Conservation (phyloP, 805 yeast species). For the Lipomyces mesembrius region DNA sequence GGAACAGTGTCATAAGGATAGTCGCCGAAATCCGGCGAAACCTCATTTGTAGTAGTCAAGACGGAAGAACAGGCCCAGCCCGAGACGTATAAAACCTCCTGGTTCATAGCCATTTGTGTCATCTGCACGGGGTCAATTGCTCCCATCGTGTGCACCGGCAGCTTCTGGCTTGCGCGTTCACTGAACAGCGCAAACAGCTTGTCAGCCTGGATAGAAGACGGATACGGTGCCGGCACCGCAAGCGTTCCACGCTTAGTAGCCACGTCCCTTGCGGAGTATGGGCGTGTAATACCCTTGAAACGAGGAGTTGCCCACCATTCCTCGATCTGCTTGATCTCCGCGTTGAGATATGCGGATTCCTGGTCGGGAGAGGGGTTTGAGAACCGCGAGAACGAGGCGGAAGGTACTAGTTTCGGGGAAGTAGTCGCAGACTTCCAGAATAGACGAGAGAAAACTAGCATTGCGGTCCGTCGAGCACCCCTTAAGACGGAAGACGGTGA, state of each 20-base stretch:
- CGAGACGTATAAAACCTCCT: conserved; percentile 59
- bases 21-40: conserved; percentile 69
- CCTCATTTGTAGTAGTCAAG: conserved; percentile 64
- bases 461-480: not conserved
- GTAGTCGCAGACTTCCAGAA: not conserved
- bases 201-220: conserved; percentile 60
- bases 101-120: conserved; percentile 59
- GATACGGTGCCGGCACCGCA: conserved; percentile 43
- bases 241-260: conserved; percentile 59
- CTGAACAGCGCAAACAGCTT: conserved; percentile 55
- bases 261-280: conserved; percentile 58
- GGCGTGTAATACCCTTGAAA: conserved; percentile 54
- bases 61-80: conserved; percentile 68
- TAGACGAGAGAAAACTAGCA: not conserved
- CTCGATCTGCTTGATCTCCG: conserved; percentile 49
- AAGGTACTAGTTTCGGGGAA: not conserved
- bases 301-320: conserved; percentile 59
- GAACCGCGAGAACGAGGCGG: conserved; percentile 35
- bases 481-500: no score
- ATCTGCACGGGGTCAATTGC: conserved; percentile 67
- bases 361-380: conserved; percentile 48
- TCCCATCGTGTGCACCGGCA: conserved; percentile 63
- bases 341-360: conserved; percentile 43
- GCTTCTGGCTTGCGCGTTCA: conserved; percentile 48
- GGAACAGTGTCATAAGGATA: conserved; percentile 73